A percentile compares a stretch with the other conserved stretches of the same genome.
phyloP scores from a whole-genome alignment of 2,329 filamentous ascomycete species.

The Leptographium procerum region DNA sequence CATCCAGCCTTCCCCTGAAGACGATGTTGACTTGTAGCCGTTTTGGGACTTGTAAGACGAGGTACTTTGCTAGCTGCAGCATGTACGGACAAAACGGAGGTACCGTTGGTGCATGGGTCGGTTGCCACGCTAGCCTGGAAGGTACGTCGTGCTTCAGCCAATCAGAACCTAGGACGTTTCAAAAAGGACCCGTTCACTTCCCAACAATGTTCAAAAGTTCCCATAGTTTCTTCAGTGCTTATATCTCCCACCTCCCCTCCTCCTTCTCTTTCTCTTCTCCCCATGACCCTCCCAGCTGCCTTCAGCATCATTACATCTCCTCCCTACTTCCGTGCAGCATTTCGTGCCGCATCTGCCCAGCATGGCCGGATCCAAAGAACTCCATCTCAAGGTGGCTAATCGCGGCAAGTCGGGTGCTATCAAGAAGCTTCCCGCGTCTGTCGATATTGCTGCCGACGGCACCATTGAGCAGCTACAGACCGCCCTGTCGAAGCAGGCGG shows the following conservation, averaged over 20 bases:
- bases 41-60: neutral
- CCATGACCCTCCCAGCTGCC: neutral
- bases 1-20: neutral
- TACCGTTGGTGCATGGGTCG: neutral
- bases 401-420: conserved; percentile 38
- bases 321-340: neutral
- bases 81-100: neutral
- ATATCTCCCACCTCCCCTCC: neutral
- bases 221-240: neutral
- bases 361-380: conserved; percentile 11
- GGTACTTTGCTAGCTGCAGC: neutral
- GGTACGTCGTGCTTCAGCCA: neutral
- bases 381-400: conserved; percentile 32
- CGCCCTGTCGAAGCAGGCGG: conserved; percentile 37
- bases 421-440: conserved; percentile 39
- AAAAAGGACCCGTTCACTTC: neutral
- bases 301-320: neutral
- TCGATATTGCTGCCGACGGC: conserved; percentile 37
- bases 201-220: neutral
- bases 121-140: neutral
- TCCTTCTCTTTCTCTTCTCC: neutral
- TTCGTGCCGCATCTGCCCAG: neutral
- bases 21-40: neutral
- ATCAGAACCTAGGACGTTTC: neutral
- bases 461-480: conserved; percentile 52